phyloP scores from a whole-genome alignment of 108 stramenopile species.

The Fistulifera pelliculosa region DNA sequence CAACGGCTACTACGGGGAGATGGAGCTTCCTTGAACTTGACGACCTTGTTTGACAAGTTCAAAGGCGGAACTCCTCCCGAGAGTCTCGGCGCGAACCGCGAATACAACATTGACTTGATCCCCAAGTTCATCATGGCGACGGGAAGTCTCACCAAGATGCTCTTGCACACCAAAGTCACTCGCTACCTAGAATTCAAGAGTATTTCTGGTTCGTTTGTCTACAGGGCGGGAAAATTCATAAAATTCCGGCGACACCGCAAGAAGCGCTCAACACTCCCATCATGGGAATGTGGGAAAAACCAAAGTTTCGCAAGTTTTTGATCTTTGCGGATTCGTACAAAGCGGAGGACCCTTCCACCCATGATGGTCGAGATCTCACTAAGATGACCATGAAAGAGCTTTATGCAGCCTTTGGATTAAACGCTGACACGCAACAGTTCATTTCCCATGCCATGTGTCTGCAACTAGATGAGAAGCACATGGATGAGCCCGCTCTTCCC shows the following conservation, averaged over 20 bases:
- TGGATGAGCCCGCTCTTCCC: conserved; percentile 82
- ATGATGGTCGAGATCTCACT: conserved; percentile 80
- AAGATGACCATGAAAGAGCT: conserved; percentile 92
- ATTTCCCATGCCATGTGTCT: conserved; percentile 99
- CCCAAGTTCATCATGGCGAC: conserved; percentile 99
- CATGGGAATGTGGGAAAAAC: conserved; percentile 97
- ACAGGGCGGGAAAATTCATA: conserved; percentile 90
- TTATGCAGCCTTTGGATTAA: conserved; percentile 88
- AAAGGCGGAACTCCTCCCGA: conserved; percentile 71
- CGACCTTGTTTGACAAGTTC: conserved; percentile 95
- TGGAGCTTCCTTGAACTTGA: conserved; percentile 94
- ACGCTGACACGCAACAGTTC: conserved; percentile 94
- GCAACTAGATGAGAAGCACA: conserved; percentile 87
- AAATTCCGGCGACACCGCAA: conserved; percentile 87
- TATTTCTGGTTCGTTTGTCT: conserved; percentile 94
- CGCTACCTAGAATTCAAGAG: conserved; percentile 96
- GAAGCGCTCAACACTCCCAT: conserved; percentile 88
- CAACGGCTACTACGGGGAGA: conserved; percentile 98
- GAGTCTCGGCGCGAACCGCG: conserved; percentile 83
- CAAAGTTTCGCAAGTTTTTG: conserved; percentile 95
- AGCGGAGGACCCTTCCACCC: conserved; percentile 57
- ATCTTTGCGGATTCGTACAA: conserved; percentile 87
- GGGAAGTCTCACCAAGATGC: conserved; percentile 98
- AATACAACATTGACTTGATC: conserved; percentile 98
- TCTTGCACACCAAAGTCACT: conserved; percentile 96